Conservation (phyloP, 2,329 filamentous ascomycete genomes). For the Tolypocladium cylindrosporum region DNA sequence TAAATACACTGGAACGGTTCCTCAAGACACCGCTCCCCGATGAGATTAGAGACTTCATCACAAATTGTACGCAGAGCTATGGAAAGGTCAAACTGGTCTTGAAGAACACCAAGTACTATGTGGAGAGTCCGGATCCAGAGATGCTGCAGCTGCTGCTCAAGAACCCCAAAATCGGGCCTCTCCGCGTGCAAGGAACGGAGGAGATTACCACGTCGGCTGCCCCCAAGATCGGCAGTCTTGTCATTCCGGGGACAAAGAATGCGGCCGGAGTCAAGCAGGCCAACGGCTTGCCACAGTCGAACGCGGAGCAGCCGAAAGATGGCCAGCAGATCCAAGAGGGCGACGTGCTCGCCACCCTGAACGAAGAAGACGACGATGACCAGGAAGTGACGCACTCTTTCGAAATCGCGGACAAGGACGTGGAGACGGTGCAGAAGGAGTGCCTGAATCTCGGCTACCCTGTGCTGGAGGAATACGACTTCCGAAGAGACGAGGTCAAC, state of each 20-base stretch:
- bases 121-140: conserved; percentile 81
- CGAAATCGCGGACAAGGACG: conserved; percentile 72
- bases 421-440: conserved; percentile 80
- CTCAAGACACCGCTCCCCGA: conserved; percentile 81
- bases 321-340: conserved; percentile 47
- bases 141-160: conserved; percentile 81
- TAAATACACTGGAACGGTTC: conserved; percentile 76
- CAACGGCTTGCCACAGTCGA: conserved; percentile 21
- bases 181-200: conserved; percentile 60
- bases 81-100: conserved; percentile 93
- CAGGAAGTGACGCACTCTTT: conserved; percentile 87
- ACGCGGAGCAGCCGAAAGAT: conserved; percentile 29
- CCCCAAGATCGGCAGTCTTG: conserved; percentile 75
- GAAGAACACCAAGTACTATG: conserved; percentile 88
- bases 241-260: conserved; percentile 91
- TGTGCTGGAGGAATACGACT: conserved; percentile 94
- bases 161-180: conserved; percentile 71
- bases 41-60: conserved; percentile 70
- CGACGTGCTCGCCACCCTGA: conserved; percentile 61
- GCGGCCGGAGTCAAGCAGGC: conserved; percentile 81
- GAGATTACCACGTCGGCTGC: conserved; percentile 74
- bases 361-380: conserved; percentile 84
- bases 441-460: conserved; percentile 81
- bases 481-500: conserved; percentile 81
- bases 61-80: conserved; percentile 75